Conservation (phyloP, 495 filamentous ascomycete species). For the Tuber umbilicatum region DNA sequence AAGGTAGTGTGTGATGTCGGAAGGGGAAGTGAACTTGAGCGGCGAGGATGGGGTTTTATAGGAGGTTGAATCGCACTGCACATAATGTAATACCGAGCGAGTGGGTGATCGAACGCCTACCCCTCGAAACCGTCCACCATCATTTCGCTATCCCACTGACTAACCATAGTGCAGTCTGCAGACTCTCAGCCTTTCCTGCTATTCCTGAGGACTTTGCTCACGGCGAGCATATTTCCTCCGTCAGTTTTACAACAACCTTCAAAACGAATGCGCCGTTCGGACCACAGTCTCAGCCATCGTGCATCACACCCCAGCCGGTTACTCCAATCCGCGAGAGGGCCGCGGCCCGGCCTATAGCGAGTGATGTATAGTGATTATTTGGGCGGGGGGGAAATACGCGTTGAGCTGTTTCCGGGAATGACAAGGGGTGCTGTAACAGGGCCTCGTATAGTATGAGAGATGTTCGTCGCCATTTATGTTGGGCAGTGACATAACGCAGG, state of each 20-base stretch:
- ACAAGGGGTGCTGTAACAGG: background rate
- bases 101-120: background rate
- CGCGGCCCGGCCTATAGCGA: background rate
- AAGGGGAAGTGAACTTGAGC: background rate
- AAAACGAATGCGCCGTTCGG: background rate
- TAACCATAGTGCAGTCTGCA: background rate
- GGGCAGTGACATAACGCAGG: background rate
- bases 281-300: background rate
- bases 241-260: background rate
- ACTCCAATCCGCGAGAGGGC: background rate
- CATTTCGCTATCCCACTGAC: background rate
- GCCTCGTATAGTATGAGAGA: background rate
- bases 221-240: background rate
- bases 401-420: background rate
- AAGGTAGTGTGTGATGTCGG: background rate
- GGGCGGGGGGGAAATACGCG: background rate
- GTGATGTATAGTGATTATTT: background rate
- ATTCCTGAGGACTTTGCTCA: background rate
- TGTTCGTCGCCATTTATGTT: background rate
- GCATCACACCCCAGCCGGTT: background rate
- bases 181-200: background rate
- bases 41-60: background rate
- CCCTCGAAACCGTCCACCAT: background rate
- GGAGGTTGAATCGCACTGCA: background rate
- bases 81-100: background rate